Conservation (phyloP, 257 asterid species). For the Capsicum rhomboideum region DNA sequence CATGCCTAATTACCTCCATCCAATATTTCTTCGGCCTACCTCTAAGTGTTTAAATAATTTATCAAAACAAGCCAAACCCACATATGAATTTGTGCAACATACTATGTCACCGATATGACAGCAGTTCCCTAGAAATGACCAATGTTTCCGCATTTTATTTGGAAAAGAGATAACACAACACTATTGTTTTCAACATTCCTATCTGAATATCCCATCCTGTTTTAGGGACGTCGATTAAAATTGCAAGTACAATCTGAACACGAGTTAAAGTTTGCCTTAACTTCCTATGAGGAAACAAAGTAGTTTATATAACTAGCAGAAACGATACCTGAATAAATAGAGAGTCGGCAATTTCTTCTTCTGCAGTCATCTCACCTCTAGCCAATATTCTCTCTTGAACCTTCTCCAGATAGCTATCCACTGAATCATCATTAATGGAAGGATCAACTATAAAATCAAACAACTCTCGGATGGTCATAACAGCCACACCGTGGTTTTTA, state of each 20-base stretch:
- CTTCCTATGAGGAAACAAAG: not conserved
- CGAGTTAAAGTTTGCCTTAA: not conserved
- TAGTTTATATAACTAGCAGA: not conserved
- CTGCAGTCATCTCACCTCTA: slow-evolving; percentile 74
- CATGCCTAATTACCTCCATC: too few relatives aligned
- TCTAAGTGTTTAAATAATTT: not conserved
- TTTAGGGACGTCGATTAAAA: not conserved
- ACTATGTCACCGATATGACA: not conserved
- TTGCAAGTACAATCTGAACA: not conserved
- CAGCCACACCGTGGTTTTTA: slow-evolving; percentile 81
- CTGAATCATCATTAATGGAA: slow-evolving; percentile 63
- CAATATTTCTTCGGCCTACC: too few relatives aligned
- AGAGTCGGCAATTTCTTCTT: slow-evolving; percentile 88
- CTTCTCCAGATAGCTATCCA: slow-evolving; percentile 87
- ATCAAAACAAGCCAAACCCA: not conserved
- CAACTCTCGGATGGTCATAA: slow-evolving; percentile 79
- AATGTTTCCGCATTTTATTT: not conserved
- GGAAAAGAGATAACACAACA: not conserved
- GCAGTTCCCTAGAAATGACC: not conserved
- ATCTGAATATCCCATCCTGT: not conserved
- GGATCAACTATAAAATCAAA: slow-evolving; percentile 92
- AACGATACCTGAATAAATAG: slow-evolving; percentile 73
- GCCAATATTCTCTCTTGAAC: slow-evolving; percentile 72
- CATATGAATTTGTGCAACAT: not conserved
- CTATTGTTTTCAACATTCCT: not conserved